Conservation (phyloP, 2,329 filamentous ascomycete genomes). For the Pseudogymnoascus sp. region DNA sequence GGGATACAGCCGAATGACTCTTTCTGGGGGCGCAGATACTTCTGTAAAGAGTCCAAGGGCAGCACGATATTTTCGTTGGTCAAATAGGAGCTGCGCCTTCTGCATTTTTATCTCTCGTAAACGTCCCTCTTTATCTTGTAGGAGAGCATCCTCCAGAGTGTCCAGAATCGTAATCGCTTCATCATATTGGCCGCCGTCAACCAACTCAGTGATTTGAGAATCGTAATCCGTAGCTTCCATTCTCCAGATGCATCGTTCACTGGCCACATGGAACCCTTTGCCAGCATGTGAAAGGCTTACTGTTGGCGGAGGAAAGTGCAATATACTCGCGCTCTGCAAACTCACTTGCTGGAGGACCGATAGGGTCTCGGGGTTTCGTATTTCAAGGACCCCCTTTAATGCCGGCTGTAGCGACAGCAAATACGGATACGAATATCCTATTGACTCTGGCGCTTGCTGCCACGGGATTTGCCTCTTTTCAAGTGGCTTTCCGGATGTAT, state of each 20-base stretch:
- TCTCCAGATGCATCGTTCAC: constrained; percentile 87
- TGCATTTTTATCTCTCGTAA: constrained; percentile 82
- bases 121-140: constrained; percentile 73
- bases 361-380: constrained; percentile 86
- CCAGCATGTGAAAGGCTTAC: constrained; percentile 92
- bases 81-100: constrained; percentile 82
- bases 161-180: constrained; percentile 84
- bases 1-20: constrained; percentile 80
- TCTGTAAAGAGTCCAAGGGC: constrained; percentile 89
- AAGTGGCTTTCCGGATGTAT: constrained; percentile 71
- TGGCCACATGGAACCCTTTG: constrained; percentile 90
- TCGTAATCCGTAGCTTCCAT: constrained; percentile 94
- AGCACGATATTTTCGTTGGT: constrained; percentile 72
- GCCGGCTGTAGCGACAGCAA: constrained; percentile 79
- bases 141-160: constrained; percentile 86
- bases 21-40: constrained; percentile 80
- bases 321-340: constrained; percentile 71
- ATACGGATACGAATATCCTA: constrained; percentile 96
- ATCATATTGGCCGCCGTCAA: constrained; percentile 67
- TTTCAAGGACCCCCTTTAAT: constrained; percentile 76
- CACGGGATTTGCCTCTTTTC: constrained; percentile 89
- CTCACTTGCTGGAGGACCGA: constrained; percentile 81
- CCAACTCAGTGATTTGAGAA: constrained; percentile 75
- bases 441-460: constrained; percentile 76
- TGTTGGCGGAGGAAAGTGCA: constrained; percentile 89